Conservation (phyloP, 176 grass and related monocot genomes). For the Aegilops speltoides region DNA sequence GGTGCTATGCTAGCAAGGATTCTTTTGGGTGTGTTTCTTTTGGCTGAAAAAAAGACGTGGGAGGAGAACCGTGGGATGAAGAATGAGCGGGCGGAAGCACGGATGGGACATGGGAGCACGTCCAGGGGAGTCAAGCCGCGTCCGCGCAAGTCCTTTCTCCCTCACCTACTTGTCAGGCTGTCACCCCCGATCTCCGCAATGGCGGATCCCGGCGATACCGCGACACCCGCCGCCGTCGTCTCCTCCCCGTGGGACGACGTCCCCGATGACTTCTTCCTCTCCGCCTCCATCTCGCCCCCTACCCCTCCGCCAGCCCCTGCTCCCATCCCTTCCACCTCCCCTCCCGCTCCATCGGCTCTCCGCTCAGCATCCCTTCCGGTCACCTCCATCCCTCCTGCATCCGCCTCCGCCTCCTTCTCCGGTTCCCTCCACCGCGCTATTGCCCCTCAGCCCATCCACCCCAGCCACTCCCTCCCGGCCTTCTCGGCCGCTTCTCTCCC, state of each 20-base stretch:
- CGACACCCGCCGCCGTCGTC: slow-evolving; percentile 16
- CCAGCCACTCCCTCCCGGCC: slow-evolving; percentile 33
- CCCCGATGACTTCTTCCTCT: slow-evolving; percentile 53
- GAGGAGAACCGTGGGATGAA: neutral
- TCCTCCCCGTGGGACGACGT: slow-evolving; percentile 42
- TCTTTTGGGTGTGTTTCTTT: neutral
- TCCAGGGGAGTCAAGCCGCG: neutral
- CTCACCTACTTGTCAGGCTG: neutral
- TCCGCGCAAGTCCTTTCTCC: neutral
- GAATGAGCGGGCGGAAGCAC: neutral
- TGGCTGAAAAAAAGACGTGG: neutral
- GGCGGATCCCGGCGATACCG: slow-evolving; percentile 37
- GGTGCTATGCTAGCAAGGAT: too few relatives aligned
- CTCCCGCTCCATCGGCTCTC: neutral
- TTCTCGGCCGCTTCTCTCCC: slow-evolving; percentile 13
- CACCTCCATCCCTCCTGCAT: neutral
- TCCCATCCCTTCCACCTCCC: slow-evolving; percentile 35
- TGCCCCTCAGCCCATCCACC: slow-evolving; percentile 14
- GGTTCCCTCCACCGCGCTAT: neutral
- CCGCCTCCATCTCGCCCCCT: slow-evolving; percentile 33
- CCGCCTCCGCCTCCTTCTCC: slow-evolving; percentile 10
- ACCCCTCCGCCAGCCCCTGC: neutral
- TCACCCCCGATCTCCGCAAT: slow-evolving; percentile 24
- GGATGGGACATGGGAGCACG: neutral
- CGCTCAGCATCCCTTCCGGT: slow-evolving; percentile 44